A percentile compares a stretch with the other conserved stretches of the same genome.
These are phyloP conservation scores for Cadophora gregata DNA, from an alignment of 2,329 filamentous ascomycete genomes.

Conservation along the genomic window DNA sequence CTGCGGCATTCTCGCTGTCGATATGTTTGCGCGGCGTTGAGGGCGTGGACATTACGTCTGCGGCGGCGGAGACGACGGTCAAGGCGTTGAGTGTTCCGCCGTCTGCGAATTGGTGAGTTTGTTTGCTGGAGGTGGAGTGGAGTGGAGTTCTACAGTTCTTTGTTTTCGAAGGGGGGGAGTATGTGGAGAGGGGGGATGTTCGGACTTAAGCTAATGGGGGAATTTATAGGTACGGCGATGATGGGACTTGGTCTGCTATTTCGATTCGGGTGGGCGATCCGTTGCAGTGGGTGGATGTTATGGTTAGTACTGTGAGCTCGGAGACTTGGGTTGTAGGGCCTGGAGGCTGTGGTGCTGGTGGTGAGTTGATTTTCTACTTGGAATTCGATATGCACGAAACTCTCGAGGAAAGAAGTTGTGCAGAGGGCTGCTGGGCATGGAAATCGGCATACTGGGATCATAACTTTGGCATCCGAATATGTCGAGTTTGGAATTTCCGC, in stretches of 20 bases:
- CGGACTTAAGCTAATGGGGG: not conserved
- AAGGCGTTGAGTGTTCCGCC: constrained; percentile 38
- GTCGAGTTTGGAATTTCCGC: not conserved
- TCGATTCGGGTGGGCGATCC: constrained; percentile 63
- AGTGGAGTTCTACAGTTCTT: too few species aligned
- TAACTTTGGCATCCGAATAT: not conserved
- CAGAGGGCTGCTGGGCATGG: not conserved
- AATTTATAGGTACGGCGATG: constrained; percentile 61
- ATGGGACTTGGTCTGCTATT: constrained; percentile 76
- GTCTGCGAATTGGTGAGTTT: constrained; percentile 39
- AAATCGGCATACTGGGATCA: not conserved
- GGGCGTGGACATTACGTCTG: constrained; percentile 8
- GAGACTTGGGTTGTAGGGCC: constrained; percentile 73
- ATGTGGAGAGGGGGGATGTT: not conserved
- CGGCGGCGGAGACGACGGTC: constrained; percentile 11
- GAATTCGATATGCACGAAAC: not conserved
- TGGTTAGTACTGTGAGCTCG: constrained; percentile 71
- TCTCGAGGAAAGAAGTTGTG: not conserved
- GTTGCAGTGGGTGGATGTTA: constrained; percentile 58
- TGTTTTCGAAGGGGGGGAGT: too few species aligned
- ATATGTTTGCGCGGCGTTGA: constrained; percentile 23
- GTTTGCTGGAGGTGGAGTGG: not conserved
- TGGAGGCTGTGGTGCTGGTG: constrained; percentile 55
- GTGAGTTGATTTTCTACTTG: constrained; percentile 26
- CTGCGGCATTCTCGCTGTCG: constrained; percentile 16